Evolutionary conservation across 2,329 filamentous ascomycete genomes (phyloP).

Genomic region (Teratosphaeria pseudoeucalypti): DNA sequence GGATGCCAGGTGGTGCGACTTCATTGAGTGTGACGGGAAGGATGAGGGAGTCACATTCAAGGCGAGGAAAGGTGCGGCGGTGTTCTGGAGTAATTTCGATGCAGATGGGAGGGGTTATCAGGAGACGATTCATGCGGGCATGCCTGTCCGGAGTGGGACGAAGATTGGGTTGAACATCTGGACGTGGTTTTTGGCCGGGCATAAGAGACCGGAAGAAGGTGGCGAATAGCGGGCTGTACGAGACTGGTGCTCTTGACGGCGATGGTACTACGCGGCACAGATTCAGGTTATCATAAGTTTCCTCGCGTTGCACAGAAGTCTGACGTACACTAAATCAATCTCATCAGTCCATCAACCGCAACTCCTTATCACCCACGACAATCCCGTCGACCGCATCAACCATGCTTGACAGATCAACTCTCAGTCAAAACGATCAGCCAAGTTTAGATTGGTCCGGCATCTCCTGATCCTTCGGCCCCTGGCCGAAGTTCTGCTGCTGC

Average conservation of each 20-base stretch:
- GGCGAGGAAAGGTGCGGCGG: constrained; percentile 46
- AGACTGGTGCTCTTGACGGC: background rate
- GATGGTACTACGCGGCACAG: background rate
- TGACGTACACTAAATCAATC: too few relatives aligned
- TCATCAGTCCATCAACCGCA: too few relatives aligned
- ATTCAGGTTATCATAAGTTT: background rate
- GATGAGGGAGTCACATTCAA: constrained; percentile 45
- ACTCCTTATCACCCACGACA: too few relatives aligned
- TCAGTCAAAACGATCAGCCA: too few relatives aligned
- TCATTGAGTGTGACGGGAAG: constrained; percentile 41
- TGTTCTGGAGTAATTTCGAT: constrained; percentile 53
- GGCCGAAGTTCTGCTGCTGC: background rate
- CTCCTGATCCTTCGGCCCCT: background rate
- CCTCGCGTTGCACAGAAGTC: too few relatives aligned
- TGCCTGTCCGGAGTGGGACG: constrained; percentile 45
- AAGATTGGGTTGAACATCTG: constrained; percentile 57
- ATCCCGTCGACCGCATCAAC: too few relatives aligned
- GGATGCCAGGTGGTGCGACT: constrained; percentile 44
- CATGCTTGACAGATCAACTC: too few relatives aligned
- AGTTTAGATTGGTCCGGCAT: background rate
- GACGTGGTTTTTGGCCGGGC: constrained; percentile 41
- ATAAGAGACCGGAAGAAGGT: background rate
- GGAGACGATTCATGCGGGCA: constrained; percentile 52
- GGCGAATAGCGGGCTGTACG: background rate
- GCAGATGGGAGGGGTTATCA: constrained; percentile 45